A percentile compares a stretch with the other conserved stretches of the same genome.
phyloP scores from a whole-genome alignment of 345 rosid genomes.

The Kernera saxatilis region DNA sequence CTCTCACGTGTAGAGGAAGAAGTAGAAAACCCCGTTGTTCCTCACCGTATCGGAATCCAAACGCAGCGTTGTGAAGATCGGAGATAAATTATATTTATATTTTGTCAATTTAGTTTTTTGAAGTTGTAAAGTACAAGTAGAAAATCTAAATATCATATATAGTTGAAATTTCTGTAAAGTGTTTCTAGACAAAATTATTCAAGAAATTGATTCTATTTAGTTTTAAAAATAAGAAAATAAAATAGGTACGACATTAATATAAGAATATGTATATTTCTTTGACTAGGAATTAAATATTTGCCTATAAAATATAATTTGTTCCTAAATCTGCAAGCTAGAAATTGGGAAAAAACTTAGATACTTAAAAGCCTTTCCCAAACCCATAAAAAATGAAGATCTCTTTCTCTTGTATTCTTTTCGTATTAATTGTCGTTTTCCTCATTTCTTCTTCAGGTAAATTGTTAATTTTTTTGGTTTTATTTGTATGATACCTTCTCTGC shows the following conservation, averaged over 20 bases:
- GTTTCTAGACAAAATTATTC: not conserved
- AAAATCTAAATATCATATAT: too few relatives aligned
- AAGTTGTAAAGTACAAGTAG: too few relatives aligned
- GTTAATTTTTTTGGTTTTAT: not conserved
- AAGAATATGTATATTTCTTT: too few relatives aligned
- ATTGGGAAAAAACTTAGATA: too few relatives aligned
- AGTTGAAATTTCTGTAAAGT: too few relatives aligned
- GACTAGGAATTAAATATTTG: too few relatives aligned
- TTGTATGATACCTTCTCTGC: not conserved
- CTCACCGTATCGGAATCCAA: not conserved
- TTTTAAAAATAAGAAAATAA: not conserved
- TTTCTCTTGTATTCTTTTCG: not conserved
- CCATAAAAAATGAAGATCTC: not conserved
- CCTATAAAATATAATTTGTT: too few relatives aligned
- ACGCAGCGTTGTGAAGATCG: not conserved
- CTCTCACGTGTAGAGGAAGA: constrained; percentile 5
- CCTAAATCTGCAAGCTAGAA: too few relatives aligned
- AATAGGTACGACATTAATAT: too few relatives aligned
- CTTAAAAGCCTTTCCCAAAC: too few relatives aligned
- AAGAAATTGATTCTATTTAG: not conserved
- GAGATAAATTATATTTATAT: too few relatives aligned
- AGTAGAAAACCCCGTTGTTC: not conserved
- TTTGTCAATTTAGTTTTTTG: too few relatives aligned
- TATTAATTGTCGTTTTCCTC: not conserved
- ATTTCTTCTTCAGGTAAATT: constrained; percentile 5